Percentiles rank a stretch among this genome's conserved stretches.
Conservation (phyloP, 352 stramenopile genomes). For the Globisporangium solare region DNA sequence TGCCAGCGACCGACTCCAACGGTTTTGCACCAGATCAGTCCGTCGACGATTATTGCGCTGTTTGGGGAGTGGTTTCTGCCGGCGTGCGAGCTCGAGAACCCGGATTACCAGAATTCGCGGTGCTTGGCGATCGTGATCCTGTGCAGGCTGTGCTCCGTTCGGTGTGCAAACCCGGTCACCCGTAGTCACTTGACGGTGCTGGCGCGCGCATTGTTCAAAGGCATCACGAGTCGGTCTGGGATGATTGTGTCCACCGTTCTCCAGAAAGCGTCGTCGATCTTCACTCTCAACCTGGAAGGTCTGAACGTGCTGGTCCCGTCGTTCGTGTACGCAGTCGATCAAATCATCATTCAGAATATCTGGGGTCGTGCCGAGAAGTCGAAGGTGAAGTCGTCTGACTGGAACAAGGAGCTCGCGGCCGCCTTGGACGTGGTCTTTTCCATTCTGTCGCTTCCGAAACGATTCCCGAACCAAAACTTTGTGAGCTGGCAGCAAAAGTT, state of each 20-base stretch:
- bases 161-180: constrained; percentile 56
- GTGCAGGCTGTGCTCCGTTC: constrained; percentile 72
- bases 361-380: constrained; percentile 63
- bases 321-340: constrained; percentile 77
- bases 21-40: constrained; percentile 64
- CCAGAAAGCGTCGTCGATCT: constrained; percentile 66
- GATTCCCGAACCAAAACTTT: constrained; percentile 72
- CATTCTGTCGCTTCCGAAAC: constrained; percentile 63
- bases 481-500: constrained; percentile 79
- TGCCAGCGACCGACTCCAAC: constrained; percentile 47
- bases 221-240: constrained; percentile 65
- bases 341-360: constrained; percentile 82
- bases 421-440: constrained; percentile 75
- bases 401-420: constrained; percentile 77
- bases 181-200: constrained; percentile 61
- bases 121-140: constrained; percentile 75
- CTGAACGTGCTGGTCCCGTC: constrained; percentile 75
- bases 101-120: constrained; percentile 72
- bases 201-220: constrained; percentile 65
- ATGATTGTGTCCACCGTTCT: constrained; percentile 80
- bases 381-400: constrained; percentile 68
- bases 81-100: constrained; percentile 65
- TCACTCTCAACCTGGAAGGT: constrained; percentile 74
- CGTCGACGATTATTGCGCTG: constrained; percentile 76
- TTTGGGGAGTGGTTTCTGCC: constrained; percentile 86